Base-by-base conservation (phyloP, 2,329 filamentous ascomycete species). In the Didymosphaeria variabile region DNA sequence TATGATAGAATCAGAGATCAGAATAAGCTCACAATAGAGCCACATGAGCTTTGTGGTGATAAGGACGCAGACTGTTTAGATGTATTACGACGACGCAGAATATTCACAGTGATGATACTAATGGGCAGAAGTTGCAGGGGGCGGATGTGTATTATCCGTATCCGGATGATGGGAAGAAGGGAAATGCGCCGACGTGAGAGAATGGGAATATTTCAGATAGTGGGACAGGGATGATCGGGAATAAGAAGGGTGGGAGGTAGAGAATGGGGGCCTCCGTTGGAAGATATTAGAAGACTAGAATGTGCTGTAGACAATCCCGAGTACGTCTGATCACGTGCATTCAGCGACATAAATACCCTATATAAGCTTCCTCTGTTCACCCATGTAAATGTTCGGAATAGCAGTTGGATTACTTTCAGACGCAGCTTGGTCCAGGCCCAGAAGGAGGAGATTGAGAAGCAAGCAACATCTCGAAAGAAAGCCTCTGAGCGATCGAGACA, bases 111-210 rank as follows among this genome's bases (percentile, higher is more conserved):
- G 49, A 40, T 38, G 49, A 38, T 40, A 38, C 38, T 8, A 52
- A 52, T 26, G 23, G 49, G 5, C 32, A 38, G 49, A 29, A 26
- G 31, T 21, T 38, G 32, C 49, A 52, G 49, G 32, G 17, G 10
- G 36, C 23, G 49, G 32, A 19, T 19, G 12, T 23, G 19, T 32
- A 23, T 6, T 52, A 52, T 26, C 49, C 49, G 49, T 52, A 52
- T 52, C 49, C 49, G 10, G 49, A 52, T 52, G 49, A 51, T 36
- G 34, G 23, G 26, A n/a, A n/a, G 38, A 6, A 19, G 38, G n/a
- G n/a, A n/a, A 40, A n/a, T 40, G 15, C 4, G 26, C 26, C 26
- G 4, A 29, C 6, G 17, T 5, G 38, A 3, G 17, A 40, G 38
- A n/a, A n/a, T 40, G 17, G 17, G 38, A 15, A n/a, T 17, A 1